phyloP scores from a whole-genome alignment of 352 stramenopile genomes.

The Globisporangium carolinianum region DNA sequence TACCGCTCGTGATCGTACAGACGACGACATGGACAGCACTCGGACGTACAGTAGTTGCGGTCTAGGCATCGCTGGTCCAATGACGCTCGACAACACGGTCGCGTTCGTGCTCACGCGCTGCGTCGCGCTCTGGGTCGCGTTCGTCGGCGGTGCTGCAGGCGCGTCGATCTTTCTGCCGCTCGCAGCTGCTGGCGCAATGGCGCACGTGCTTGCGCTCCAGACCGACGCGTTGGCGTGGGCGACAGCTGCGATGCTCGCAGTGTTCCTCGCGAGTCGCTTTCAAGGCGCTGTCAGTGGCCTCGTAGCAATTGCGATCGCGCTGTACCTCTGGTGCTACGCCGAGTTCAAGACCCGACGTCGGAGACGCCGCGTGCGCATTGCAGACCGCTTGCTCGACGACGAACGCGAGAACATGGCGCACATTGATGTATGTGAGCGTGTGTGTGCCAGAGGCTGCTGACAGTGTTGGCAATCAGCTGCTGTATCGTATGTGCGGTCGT shows the following conservation, averaged over 20 bases:
- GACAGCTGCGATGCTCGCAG: conserved; percentile 20
- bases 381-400: conserved; percentile 16
- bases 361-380: conserved; percentile 14
- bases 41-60: too few species aligned
- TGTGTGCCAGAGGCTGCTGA: background rate
- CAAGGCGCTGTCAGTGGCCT: conserved; percentile 43
- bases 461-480: too few species aligned
- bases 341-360: conserved; percentile 38
- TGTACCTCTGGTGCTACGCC: conserved; percentile 53
- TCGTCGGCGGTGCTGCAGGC: conserved; percentile 19
- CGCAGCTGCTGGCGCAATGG: conserved; percentile 32
- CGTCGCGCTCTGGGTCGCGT: conserved; percentile 26
- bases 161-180: conserved; percentile 61
- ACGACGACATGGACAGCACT: background rate
- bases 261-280: conserved; percentile 29
- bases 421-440: conserved; percentile 17
- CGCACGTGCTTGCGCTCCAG: conserved; percentile 22
- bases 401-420: conserved; percentile 26
- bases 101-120: conserved; percentile 15
- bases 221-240: conserved; percentile 23
- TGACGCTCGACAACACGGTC: conserved; percentile 12
- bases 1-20: background rate
- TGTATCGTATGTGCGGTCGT: too few species aligned
- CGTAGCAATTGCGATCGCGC: conserved; percentile 20
- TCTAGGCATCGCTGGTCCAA: background rate